Percentiles rank a stretch among this genome's conserved stretches.
Conservation (phyloP, 139 green algal genomes). For the Tetradesmus lagerheimii region DNA sequence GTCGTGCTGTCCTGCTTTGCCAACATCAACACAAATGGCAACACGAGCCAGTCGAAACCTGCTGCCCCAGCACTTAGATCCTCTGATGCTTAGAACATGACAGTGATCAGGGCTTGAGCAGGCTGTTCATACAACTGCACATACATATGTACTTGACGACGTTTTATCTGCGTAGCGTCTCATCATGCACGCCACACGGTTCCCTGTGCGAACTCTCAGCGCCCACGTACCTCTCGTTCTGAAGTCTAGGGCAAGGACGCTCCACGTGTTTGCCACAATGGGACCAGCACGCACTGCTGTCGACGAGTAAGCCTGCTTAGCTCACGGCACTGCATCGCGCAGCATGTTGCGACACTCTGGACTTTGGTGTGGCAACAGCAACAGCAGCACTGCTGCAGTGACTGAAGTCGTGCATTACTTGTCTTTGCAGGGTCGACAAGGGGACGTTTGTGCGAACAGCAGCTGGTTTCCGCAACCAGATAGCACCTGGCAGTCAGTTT, state of each 20-base stretch:
- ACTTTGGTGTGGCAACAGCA: neutral
- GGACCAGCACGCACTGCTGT: constrained; percentile 16
- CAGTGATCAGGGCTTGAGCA: neutral
- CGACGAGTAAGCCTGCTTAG: constrained; percentile 10
- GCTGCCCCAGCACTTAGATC: neutral
- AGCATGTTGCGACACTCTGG: neutral
- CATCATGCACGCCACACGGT: neutral
- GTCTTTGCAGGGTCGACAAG: neutral
- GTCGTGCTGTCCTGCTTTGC: no score
- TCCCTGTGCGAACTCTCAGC: neutral
- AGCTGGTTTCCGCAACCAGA: constrained; percentile 53
- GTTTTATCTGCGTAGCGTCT: neutral
- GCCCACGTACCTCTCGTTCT: neutral
- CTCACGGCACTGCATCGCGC: neutral
- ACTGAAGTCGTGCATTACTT: neutral
- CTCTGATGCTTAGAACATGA: neutral
- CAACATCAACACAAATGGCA: neutral
- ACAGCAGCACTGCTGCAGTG: neutral
- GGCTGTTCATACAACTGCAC: no score
- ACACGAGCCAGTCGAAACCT: neutral
- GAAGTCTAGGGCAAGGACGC: neutral
- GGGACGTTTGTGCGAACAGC: constrained; percentile 66
- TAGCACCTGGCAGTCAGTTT: constrained; percentile 57
- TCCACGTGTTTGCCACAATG: neutral
- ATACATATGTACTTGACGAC: no score